Evolutionary conservation across 2,329 filamentous ascomycete genomes (phyloP), one percentile per base, ranked within the genome.

Genomic region (Herpotrichia juniperi): DNA sequence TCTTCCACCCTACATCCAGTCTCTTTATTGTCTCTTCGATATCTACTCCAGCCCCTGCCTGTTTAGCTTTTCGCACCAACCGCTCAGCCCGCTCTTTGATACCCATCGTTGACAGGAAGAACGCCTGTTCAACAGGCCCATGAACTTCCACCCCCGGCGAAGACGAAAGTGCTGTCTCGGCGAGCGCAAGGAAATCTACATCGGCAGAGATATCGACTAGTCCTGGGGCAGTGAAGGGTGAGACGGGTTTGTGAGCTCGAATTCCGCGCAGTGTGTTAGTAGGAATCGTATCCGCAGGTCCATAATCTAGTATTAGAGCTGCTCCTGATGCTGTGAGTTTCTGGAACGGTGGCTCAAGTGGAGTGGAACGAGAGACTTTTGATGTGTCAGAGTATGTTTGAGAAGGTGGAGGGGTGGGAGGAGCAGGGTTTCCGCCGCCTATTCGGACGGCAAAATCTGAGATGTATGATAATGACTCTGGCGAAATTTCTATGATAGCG

Each of bases 231-330:
- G 83, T 81, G 64, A 99, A 91, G 3, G 94, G 91, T 19, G 87
- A 92, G 40, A 96, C 89, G 21, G 83, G 81, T 21, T 81, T 78
- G 76, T 99, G 94, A 12, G 82, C 79, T 30, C 87, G 84, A 72
- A 99, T 97, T 19, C 94, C 94, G 26, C 94, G 89, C 19, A 99
- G 82, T 0, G 92, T 96, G 79, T 96, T 96, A 54, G 89, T 80
- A 2, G 94, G 94, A 43, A 99, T 87, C 0, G 84, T 89, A 51
- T 86, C 81, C 2, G 85, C 75, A 4, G 93, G 89, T 16, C 94
- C 94, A 75, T 99, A 99, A 77, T 99, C 94, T 40, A 99, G 85
- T 62, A 99, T 91, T n/a, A 99, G 81, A 1, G 93, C 94, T 8
- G 93, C 94, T 44, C 94, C 94, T 0, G 87, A 88, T 1, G 93